Conservation (phyloP, 2,329 filamentous ascomycete genomes). For the Epichloe bromicola region DNA sequence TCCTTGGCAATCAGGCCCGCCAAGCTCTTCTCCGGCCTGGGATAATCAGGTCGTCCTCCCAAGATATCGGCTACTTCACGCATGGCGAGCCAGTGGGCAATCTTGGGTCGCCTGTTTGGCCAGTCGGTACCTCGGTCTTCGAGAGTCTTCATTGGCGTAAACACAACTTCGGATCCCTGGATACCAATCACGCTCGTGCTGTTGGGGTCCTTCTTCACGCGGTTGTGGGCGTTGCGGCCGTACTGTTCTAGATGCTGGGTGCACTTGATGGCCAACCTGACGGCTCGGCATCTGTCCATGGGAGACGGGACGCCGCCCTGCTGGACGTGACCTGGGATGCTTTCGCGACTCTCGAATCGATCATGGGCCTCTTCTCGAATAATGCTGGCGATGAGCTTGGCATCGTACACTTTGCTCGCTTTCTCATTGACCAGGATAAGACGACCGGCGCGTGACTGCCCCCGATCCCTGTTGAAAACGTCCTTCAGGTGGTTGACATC, state of each 20-base stretch:
- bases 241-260: conserved; percentile 81
- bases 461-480: conserved; percentile 73
- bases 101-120: conserved; percentile 72
- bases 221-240: conserved; percentile 48
- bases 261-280: conserved; percentile 85
- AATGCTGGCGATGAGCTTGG: conserved; percentile 88
- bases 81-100: conserved; percentile 74
- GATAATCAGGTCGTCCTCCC: conserved; percentile 52
- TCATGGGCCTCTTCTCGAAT: conserved; percentile 88
- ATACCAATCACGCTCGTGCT: conserved; percentile 82
- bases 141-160: conserved; percentile 66
- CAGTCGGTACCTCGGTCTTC: conserved; percentile 86
- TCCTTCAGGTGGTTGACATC: conserved; percentile 85
- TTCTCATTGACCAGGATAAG: conserved; percentile 96
- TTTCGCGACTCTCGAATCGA: conserved; percentile 83
- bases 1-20: conserved; percentile 45
- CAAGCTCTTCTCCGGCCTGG: conserved; percentile 35
- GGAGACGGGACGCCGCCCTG: conserved; percentile 86
- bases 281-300: conserved; percentile 90
- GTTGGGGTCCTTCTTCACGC: conserved; percentile 60
- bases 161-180: conserved; percentile 78
- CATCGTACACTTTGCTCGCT: conserved; percentile 78
- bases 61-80: conserved; percentile 76
- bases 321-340: conserved; percentile 87
- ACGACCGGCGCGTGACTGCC: conserved; percentile 80